phyloP scores from a whole-genome alignment of 306 rosid genomes.

The Boehmeria nivea region DNA sequence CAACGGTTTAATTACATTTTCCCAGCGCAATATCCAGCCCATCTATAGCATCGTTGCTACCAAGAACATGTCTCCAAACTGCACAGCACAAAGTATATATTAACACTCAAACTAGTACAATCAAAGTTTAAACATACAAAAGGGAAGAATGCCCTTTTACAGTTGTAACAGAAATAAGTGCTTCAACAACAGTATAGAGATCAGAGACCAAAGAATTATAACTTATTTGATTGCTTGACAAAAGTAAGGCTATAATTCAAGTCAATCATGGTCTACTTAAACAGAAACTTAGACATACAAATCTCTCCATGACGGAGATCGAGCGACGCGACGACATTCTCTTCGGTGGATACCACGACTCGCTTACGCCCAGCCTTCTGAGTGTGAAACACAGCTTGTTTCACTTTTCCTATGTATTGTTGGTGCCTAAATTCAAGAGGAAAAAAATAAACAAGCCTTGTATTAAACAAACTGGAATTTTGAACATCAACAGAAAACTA shows the following conservation, averaged over 20 bases:
- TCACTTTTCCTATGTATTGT: slow-evolving; percentile 86
- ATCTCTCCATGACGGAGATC: slow-evolving; percentile 98
- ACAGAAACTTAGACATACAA: slow-evolving; percentile 39
- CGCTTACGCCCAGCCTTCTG: slow-evolving; percentile 87
- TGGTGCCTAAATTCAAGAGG: slow-evolving; percentile 61
- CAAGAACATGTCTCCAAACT: slow-evolving; percentile 97
- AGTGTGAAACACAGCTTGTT: slow-evolving; percentile 84
- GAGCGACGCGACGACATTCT: slow-evolving; percentile 93
- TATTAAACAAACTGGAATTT: neutral
- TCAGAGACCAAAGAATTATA: neutral
- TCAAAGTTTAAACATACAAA: neutral
- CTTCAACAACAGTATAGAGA: neutral
- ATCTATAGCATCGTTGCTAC: slow-evolving; percentile 55
- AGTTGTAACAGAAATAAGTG: neutral
- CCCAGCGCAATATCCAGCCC: slow-evolving; percentile 82
- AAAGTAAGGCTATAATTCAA: neutral
- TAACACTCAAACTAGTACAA: slow-evolving; percentile 14
- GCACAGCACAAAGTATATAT: slow-evolving; percentile 47
- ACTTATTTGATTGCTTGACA: neutral
- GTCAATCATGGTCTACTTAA: neutral
- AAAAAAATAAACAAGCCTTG: neutral
- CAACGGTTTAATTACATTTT: slow-evolving; percentile 56
- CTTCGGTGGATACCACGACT: slow-evolving; percentile 89
- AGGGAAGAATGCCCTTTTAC: neutral
- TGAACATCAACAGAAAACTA: neutral